Conservation (phyloP, 345 rosid genomes). For the Cardamine resedifolia region DNA sequence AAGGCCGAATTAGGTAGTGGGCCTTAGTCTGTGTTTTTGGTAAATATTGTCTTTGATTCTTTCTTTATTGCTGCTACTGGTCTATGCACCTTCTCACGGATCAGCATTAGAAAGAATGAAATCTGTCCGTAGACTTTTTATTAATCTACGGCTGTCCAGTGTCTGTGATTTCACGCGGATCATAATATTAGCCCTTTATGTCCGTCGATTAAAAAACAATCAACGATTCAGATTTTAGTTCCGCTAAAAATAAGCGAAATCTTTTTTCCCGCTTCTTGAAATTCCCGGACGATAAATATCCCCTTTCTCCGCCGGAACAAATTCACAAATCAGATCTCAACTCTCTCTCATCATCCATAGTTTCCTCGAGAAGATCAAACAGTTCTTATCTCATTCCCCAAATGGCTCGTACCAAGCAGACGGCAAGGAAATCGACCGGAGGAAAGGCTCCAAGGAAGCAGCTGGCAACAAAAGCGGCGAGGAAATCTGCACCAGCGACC, state of each 20-base stretch:
- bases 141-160: not conserved
- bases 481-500: conserved; percentile 64
- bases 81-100: not conserved
- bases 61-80: too few species aligned
- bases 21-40: not conserved
- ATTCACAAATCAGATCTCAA: conserved; percentile 17
- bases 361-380: not conserved
- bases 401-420: conserved; percentile 74
- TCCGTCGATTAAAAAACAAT: conserved; percentile 19
- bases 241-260: conserved; percentile 5
- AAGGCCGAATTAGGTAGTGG: not conserved
- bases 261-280: conserved; percentile 15
- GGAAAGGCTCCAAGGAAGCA: conserved; percentile 70
- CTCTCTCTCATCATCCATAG: not conserved
- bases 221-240: conserved; percentile 13
- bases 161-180: conserved; percentile 19
- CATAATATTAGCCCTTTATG: not conserved
- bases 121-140: not conserved
- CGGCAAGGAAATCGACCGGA: conserved; percentile 61
- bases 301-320: not conserved
- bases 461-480: conserved; percentile 60
- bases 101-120: not conserved
- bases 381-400: not conserved
- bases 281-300: conserved; percentile 5
- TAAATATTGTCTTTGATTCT: not conserved